Conservation (phyloP, 1,284 basidiomycete genomes). For the Lentinula novae-zelandiae region DNA sequence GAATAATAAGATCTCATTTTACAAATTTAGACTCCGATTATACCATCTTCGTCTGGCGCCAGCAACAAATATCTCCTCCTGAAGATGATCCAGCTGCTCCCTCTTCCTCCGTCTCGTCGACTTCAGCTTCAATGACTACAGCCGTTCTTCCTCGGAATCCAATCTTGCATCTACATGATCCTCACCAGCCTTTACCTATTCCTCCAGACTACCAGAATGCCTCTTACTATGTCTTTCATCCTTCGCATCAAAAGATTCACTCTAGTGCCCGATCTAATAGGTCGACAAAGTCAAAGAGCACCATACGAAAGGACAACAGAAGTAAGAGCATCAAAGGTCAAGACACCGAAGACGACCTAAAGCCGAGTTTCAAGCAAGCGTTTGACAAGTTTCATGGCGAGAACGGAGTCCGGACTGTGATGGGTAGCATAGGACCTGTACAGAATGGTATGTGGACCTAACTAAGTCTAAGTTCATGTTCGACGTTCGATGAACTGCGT, state of each 20-base stretch:
- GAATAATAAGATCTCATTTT: background rate
- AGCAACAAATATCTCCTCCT: conserved; percentile 25
- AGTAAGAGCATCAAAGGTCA: background rate
- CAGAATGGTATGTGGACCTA: conserved; percentile 60
- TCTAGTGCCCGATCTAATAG: conserved; percentile 17
- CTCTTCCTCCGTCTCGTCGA: conserved; percentile 22
- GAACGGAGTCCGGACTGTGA: conserved; percentile 91
- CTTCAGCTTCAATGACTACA: conserved; percentile 25
- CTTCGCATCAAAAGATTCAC: conserved; percentile 24
- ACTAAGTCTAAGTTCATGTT: background rate
- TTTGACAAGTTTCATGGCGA: conserved; percentile 86
- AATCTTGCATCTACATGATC: conserved; percentile 65
- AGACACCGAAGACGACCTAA: conserved; percentile 29
- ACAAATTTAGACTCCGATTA: conserved; percentile 65
- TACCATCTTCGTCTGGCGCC: conserved; percentile 72
- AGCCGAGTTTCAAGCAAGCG: conserved; percentile 67
- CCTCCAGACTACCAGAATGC: conserved; percentile 63
- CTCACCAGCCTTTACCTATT: conserved; percentile 52
- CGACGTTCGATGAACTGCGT: background rate
- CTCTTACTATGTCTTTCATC: conserved; percentile 65
- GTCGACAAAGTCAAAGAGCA: conserved; percentile 23
- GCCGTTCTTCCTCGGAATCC: conserved; percentile 28
- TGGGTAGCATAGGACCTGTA: conserved; percentile 89
- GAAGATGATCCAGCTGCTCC: conserved; percentile 3
- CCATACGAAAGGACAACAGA: conserved; percentile 1